Base-by-base conservation (phyloP, 2,329 filamentous ascomycete species). In the Colletotrichum scovillei region DNA sequence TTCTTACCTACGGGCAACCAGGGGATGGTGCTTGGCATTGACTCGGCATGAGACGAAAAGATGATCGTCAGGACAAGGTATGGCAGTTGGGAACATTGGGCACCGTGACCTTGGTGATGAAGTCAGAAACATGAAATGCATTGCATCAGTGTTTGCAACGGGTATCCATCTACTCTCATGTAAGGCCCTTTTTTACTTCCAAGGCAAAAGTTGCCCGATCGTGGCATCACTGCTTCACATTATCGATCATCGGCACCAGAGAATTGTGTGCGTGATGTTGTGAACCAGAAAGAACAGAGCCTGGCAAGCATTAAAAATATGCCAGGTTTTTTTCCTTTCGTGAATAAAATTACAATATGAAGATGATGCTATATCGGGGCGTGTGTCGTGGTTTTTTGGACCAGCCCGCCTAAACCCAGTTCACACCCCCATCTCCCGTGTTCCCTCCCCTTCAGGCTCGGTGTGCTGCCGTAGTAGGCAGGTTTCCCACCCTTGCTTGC, bases 341-440 rank as follows among this genome's bases (percentile, higher is more conserved):
- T 67, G 65, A 62, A 70, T 70, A 70, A 55, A 62, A 69, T 73
- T 69, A 73, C 70, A 65, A 73, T 73, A 73, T 56, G 70, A 73
- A 65, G 60, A 46, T 57, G 59, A 52, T 69, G 68, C 49, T 69
- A 32, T 53, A 19, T 52, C 35, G 19, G 55, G 19, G 6, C 14
- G 16, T 24, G 49, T 28, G n/a, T 28, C 49, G 22, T 56, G 30
- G 22, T 35, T n/a, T n/a, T 7, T n/a, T 12, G 8, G 28, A 38
- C 60, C 38, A 24, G 11, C 14, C 38, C 58, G 7, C 30, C 62
- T n/a, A 55, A 53, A 30, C 62, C 62, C 62, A 53, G 42, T 63
- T 52, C 60, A 42, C 35, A n/a, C 35, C n/a, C 49, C 46, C 32
- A 12, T 57, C 19, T 26, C 52, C 65, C 52, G 65, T 69, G 58